phyloP scores from a whole-genome alignment of 176 grass and related monocot species.

The bread wheat (Triticum aestivum) region IWGSC_CS_RefSeq_v2.1 NC_057813.1:338645613-338646112 shows the following conservation, averaged over 20 bases:
- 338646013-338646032: slow-evolving; percentile 3
- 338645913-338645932: neutral
- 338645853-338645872: slow-evolving; percentile 9
- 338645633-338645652: slow-evolving; percentile 80
- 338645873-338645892: neutral
- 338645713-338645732: slow-evolving; percentile 27
- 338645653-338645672: slow-evolving; percentile 83
- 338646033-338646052: slow-evolving; percentile 1
- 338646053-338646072: neutral
- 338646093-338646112: neutral
- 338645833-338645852: slow-evolving; percentile 1
- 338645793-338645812: slow-evolving; percentile 3
- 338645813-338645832: neutral
- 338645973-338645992: slow-evolving; percentile 8
- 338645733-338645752: slow-evolving; percentile 15
- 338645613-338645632: slow-evolving; percentile 72
- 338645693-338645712: slow-evolving; percentile 29
- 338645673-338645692: neutral
- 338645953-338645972: neutral
- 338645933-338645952: neutral
- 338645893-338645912: neutral
- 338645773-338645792: slow-evolving; percentile 12
- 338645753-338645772: slow-evolving; percentile 1
- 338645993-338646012: neutral
- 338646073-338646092: slow-evolving; percentile 9